These are phyloP conservation scores for Dalechampia spathulata DNA, from an alignment of 441 rosid genomes.

Conservation along the genomic window DNA sequence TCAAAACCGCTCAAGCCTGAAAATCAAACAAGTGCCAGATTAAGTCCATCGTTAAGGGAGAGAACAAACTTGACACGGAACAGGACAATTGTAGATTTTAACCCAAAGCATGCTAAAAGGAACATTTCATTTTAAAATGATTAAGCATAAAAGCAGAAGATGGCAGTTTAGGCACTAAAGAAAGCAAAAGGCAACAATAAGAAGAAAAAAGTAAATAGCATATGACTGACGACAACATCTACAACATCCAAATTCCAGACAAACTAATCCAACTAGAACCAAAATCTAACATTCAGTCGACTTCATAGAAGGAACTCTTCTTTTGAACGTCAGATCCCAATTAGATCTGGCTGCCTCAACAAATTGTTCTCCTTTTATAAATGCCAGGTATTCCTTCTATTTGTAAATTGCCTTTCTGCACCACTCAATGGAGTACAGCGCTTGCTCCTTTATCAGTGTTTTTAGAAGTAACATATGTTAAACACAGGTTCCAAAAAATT, in stretches of 20 bases:
- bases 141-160: not conserved
- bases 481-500: not conserved
- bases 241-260: not conserved
- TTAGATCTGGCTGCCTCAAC: not conserved
- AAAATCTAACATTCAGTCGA: not conserved
- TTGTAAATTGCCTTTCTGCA: not conserved
- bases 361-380: not conserved
- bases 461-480: not conserved
- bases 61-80: not conserved
- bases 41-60: conserved; percentile 3
- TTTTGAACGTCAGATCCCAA: not conserved
- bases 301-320: not conserved
- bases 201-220: not conserved
- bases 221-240: too few relatives aligned
- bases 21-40: not conserved
- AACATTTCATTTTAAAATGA: not conserved
- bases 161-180: not conserved
- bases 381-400: not conserved
- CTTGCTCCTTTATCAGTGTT: too few relatives aligned
- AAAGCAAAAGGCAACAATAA: not conserved
- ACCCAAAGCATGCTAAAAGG: not conserved
- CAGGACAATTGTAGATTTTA: not conserved
- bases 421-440: too few relatives aligned
- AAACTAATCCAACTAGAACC: not conserved
- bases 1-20: conserved; percentile 13